Conservation (phyloP, 2,329 filamentous ascomycete species). For the Magnaporthiopsis rhizophila region DNA sequence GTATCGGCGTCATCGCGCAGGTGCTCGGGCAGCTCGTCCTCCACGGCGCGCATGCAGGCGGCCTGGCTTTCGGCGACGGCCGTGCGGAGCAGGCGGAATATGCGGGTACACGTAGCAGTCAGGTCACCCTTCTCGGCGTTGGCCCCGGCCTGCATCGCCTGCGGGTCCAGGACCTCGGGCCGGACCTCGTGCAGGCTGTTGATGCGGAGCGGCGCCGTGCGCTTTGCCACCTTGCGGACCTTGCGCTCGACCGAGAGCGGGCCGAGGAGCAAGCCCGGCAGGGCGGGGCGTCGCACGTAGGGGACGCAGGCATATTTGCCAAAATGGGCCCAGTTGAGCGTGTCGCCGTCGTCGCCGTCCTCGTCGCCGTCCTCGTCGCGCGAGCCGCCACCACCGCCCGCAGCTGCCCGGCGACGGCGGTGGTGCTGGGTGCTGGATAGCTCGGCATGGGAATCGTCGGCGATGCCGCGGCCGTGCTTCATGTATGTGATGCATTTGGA, state of each 20-base stretch:
- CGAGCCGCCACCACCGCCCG: slow-evolving; percentile 28
- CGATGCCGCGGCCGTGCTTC: slow-evolving; percentile 55
- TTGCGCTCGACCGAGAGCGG: slow-evolving; percentile 87
- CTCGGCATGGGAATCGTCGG: slow-evolving; percentile 41
- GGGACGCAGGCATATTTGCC: slow-evolving; percentile 71
- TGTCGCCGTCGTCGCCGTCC: slow-evolving; percentile 62
- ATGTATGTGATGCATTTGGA: slow-evolving; percentile 86
- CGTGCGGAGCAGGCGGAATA: slow-evolving; percentile 53
- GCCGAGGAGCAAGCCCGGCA: slow-evolving; percentile 79
- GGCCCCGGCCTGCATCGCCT: slow-evolving; percentile 46
- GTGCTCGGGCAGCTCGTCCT: slow-evolving; percentile 38
- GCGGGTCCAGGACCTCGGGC: slow-evolving; percentile 68
- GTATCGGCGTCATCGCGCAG: slow-evolving; percentile 28
- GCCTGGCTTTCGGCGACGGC: slow-evolving; percentile 37
- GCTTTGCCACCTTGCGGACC: slow-evolving; percentile 59
- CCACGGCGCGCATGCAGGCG: slow-evolving; percentile 20
- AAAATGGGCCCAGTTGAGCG: slow-evolving; percentile 78
- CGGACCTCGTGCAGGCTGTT: slow-evolving; percentile 62
- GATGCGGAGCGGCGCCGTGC: slow-evolving; percentile 61
- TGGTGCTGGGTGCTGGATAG: slow-evolving; percentile 42
- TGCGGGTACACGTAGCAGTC: slow-evolving; percentile 64
- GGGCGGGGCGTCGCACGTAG: slow-evolving; percentile 62
- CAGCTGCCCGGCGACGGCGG: slow-evolving; percentile 26
- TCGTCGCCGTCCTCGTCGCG: slow-evolving; percentile 55
- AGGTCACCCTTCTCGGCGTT: slow-evolving; percentile 72